A percentile compares a stretch with the other conserved stretches of the same genome.
Conservation (phyloP, 441 rosid species). For the Gossypium lobatum region DNA sequence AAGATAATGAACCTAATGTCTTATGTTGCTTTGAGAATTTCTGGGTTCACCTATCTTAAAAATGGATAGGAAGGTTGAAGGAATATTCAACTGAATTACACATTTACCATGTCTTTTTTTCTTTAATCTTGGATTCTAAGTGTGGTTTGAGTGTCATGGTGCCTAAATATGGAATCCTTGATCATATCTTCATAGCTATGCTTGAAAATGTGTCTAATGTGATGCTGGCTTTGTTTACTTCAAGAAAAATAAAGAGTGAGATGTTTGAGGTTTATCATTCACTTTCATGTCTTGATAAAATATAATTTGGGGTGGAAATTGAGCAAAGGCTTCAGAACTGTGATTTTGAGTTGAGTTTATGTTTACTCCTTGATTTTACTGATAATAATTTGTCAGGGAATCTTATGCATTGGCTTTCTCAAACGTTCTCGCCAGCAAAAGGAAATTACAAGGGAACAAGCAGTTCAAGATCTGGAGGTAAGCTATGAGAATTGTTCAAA, state of each 20-base stretch:
- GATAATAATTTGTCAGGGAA: slow-evolving; percentile 37
- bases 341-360: not conserved
- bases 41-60: not conserved
- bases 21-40: not conserved
- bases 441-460: slow-evolving; percentile 70
- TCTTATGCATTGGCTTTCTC: slow-evolving; percentile 73
- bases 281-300: not conserved
- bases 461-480: slow-evolving; percentile 77
- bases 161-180: not conserved
- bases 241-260: not conserved
- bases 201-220: not conserved
- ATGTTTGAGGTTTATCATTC: not conserved
- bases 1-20: slow-evolving; percentile 21
- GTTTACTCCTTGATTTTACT: not conserved
- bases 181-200: not conserved
- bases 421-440: slow-evolving; percentile 67
- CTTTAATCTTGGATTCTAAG: not conserved
- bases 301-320: not conserved
- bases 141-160: not conserved
- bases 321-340: not conserved
- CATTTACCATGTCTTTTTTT: not conserved
- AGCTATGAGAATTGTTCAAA: slow-evolving; percentile 13
- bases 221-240: not conserved
- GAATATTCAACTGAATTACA: not conserved
- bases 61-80: not conserved